phyloP scores from a whole-genome alignment of 306 rosid genomes.

The Vachellia collinsii region DNA sequence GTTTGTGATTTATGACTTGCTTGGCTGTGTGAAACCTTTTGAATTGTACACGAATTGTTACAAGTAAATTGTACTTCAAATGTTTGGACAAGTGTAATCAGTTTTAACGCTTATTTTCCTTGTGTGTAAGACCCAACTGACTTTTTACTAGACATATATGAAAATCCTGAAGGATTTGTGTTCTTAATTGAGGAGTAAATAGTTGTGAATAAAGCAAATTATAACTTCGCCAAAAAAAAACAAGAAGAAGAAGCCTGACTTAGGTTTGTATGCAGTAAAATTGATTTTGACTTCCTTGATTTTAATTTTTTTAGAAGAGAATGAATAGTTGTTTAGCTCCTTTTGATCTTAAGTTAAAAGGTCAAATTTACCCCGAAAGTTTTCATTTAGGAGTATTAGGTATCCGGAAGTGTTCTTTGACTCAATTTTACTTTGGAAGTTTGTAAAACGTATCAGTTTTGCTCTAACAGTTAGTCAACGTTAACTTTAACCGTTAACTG shows the following conservation, averaged over 20 bases:
- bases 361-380: too few relatives aligned
- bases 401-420: too few relatives aligned
- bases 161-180: not conserved
- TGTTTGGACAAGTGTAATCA: not conserved
- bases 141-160: too few relatives aligned
- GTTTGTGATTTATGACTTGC: slow-evolving; percentile 20
- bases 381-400: too few relatives aligned
- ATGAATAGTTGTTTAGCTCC: too few relatives aligned
- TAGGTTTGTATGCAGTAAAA: not conserved
- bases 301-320: too few relatives aligned
- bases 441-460: too few relatives aligned
- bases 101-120: not conserved
- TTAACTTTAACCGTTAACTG: too few relatives aligned
- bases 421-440: too few relatives aligned
- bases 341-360: too few relatives aligned
- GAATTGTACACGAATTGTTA: not conserved
- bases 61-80: not conserved
- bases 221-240: not conserved
- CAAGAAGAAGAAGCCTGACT: not conserved
- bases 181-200: not conserved
- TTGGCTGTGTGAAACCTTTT: slow-evolving; percentile 8
- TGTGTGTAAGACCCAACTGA: not conserved
- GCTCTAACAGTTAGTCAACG: too few relatives aligned
- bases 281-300: not conserved
- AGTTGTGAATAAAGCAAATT: not conserved